Percentiles rank a stretch among this genome's conserved stretches.
Evolutionary conservation across 1,284 basidiomycete genomes (phyloP).

Genomic region (Boletus nobilissimus): DNA sequence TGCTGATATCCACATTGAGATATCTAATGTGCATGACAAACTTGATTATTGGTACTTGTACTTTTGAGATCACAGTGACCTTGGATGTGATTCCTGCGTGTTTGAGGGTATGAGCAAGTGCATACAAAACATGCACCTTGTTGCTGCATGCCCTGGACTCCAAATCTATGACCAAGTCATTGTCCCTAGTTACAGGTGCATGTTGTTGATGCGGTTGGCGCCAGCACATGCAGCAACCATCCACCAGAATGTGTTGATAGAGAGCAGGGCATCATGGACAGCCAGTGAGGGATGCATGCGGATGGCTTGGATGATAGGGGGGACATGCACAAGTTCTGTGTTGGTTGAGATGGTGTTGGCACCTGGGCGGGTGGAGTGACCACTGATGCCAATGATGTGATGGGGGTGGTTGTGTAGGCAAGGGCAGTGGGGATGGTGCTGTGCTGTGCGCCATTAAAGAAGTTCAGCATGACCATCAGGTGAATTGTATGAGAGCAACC

Average conservation of each 20-base stretch:
- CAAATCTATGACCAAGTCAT: constrained; percentile 80
- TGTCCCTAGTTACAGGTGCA: constrained; percentile 72
- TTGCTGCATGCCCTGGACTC: constrained; percentile 70
- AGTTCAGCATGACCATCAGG: constrained; percentile 96
- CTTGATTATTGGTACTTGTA: constrained; percentile 95
- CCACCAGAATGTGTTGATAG: constrained; percentile 93
- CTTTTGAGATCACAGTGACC: constrained; percentile 89
- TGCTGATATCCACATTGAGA: constrained; percentile 89
- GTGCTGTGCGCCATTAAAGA: constrained; percentile 87
- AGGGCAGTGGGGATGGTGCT: constrained; percentile 61
- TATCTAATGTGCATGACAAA: constrained; percentile 83
- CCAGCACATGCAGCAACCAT: constrained; percentile 85
- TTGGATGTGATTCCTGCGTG: constrained; percentile 67
- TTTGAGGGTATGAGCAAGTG: constrained; percentile 73
- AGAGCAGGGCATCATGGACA: constrained; percentile 67
- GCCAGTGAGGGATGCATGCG: constrained; percentile 41
- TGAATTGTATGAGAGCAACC: constrained; percentile 59
- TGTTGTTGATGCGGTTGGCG: constrained; percentile 95
- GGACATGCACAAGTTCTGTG: constrained; percentile 82
- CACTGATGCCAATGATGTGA: constrained; percentile 92
- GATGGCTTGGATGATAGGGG: constrained; percentile 72
- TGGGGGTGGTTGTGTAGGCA: constrained; percentile 57
- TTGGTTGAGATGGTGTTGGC: constrained; percentile 74
- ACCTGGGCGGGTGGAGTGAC: constrained; percentile 90
- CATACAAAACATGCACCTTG: constrained; percentile 67